Percentiles rank a stretch among this genome's conserved stretches.
These are phyloP conservation scores for Rhodotorula graminis DNA, from an alignment of 768 basidiomycete species.

Conservation along the genomic window DNA sequence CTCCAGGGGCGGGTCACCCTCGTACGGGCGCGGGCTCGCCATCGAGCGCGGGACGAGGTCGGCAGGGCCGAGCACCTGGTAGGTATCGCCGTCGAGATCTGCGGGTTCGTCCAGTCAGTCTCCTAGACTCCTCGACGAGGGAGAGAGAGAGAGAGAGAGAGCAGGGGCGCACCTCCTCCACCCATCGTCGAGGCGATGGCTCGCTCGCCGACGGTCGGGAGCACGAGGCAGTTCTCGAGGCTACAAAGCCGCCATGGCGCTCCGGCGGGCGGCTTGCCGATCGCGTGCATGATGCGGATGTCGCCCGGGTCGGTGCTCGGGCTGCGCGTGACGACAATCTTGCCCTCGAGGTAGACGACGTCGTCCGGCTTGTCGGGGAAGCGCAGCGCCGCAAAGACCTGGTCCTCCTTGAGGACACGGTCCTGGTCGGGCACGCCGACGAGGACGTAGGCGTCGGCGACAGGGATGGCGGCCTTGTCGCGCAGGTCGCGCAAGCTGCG, in stretches of 20 bases:
- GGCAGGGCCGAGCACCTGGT: conserved; percentile 15
- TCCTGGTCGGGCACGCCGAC: conserved; percentile 80
- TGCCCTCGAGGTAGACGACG: conserved; percentile 59
- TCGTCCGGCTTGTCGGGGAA: conserved; percentile 52
- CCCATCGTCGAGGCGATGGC: conserved; percentile 23
- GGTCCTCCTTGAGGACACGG: conserved; percentile 17
- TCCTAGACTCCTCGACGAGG: neutral
- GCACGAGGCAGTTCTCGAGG: conserved; percentile 32
- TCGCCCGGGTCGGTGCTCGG: conserved; percentile 74
- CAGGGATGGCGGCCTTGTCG: conserved; percentile 65
- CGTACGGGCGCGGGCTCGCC: conserved; percentile 1
- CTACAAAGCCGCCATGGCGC: neutral
- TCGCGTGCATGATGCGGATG: conserved; percentile 54
- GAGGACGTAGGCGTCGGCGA: conserved; percentile 64
- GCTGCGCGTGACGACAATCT: conserved; percentile 62
- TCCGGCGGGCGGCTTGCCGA: neutral
- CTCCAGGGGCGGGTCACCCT: neutral
- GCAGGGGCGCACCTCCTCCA: conserved; percentile 9
- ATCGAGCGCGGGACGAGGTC: conserved; percentile 1
- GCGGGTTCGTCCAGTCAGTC: neutral
- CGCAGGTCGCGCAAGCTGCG: conserved; percentile 70
- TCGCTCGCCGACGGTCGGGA: conserved; percentile 18
- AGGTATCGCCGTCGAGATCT: conserved; percentile 26
- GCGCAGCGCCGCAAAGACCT: conserved; percentile 54
- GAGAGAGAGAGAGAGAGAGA: neutral